phyloP scores from a whole-genome alignment of 306 rosid species.

The Oemleria cerasiformis region DNA sequence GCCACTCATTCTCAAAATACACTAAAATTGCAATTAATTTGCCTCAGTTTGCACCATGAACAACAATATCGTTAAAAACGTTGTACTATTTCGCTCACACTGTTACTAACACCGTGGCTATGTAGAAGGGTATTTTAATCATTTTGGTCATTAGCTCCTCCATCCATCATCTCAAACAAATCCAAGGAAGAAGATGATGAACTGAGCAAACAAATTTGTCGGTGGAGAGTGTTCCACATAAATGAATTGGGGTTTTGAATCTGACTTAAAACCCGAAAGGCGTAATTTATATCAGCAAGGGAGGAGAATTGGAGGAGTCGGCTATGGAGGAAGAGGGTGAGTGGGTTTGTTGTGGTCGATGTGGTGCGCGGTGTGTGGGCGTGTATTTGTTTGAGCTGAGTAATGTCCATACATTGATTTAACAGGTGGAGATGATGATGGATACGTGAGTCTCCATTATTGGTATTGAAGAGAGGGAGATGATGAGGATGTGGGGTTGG shows the following conservation, averaged over 20 bases:
- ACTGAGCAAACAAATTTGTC: no score
- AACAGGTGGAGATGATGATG: constrained; percentile 46
- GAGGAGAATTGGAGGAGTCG: constrained; percentile 55
- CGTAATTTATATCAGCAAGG: constrained; percentile 41
- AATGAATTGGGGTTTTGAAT: constrained; percentile 58
- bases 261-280: constrained; percentile 50
- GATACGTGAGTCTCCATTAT: constrained; percentile 4
- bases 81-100: no score
- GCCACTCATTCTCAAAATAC: no score
- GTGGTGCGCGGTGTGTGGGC: constrained; percentile 65
- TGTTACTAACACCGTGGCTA: no score
- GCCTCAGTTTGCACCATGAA: no score
- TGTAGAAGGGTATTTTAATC: no score
- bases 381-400: constrained; percentile 68
- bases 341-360: constrained; percentile 36
- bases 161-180: no score
- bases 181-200: no score
- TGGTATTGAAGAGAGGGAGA: constrained; percentile 13
- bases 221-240: constrained; percentile 79
- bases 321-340: constrained; percentile 42
- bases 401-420: constrained; percentile 31
- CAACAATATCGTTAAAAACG: no score
- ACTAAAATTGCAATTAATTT: no score
- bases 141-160: no score
- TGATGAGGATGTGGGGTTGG: constrained; percentile 19